Evolutionary conservation across 2,329 filamentous ascomycete genomes (phyloP).

Genomic region (Curvularia lunata): DNA sequence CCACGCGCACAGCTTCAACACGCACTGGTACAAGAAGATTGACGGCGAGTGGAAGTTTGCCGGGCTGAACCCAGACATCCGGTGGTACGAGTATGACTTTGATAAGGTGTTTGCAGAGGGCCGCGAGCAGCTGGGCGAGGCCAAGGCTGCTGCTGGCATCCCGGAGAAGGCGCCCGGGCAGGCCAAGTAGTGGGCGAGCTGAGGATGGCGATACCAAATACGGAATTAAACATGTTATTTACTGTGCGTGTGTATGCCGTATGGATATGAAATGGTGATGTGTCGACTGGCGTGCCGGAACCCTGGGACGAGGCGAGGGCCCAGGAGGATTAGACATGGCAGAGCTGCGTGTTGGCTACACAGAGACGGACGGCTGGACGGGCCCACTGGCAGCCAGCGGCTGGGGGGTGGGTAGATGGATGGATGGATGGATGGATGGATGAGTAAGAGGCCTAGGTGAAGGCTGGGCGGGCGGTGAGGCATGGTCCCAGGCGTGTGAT

Average conservation of each 20-base stretch:
- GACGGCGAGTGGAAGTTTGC: constrained; percentile 66
- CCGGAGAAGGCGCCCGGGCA: constrained; percentile 25
- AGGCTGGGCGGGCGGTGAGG: constrained; percentile 8
- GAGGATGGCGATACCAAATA: not conserved
- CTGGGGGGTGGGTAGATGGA: too few relatives aligned
- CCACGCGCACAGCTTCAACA: constrained; percentile 63
- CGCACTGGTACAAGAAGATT: constrained; percentile 63
- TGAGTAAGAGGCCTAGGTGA: not conserved
- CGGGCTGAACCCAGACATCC: constrained; percentile 60
- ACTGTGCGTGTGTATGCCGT: not conserved
- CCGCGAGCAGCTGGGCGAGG: constrained; percentile 54
- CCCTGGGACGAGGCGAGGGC: not conserved
- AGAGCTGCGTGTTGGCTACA: not conserved
- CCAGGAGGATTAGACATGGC: not conserved
- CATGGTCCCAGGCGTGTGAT: not conserved
- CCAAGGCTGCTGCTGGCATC: constrained; percentile 51
- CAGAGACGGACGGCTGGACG: not conserved
- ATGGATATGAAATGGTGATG: not conserved
- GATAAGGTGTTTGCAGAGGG: constrained; percentile 61
- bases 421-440: not conserved
- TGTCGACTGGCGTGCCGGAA: not conserved
- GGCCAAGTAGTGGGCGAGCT: not conserved
- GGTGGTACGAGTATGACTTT: constrained; percentile 63
- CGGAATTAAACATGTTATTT: not conserved
- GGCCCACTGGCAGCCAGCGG: constrained; percentile 5